Conservation (phyloP, 768 basidiomycete species). For the Serendipita sp. region DNA sequence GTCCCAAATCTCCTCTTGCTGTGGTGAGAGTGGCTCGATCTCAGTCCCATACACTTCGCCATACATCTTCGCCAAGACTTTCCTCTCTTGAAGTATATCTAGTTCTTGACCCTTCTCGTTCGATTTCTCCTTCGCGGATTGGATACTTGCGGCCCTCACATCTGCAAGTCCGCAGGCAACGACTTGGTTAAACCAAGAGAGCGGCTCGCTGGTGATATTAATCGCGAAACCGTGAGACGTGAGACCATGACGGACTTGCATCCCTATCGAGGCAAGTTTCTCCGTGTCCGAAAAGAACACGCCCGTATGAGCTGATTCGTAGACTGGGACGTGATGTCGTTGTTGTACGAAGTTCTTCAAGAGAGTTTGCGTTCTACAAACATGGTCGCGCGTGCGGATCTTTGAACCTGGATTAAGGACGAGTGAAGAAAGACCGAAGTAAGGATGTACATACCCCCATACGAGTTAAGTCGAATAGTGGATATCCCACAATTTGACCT, state of each 20-base stretch:
- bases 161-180: constrained; percentile 83
- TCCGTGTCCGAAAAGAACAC: constrained; percentile 67
- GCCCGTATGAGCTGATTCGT: constrained; percentile 70
- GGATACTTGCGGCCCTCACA: constrained; percentile 49
- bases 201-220: constrained; percentile 71
- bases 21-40: background rate
- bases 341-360: constrained; percentile 47
- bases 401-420: background rate
- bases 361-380: constrained; percentile 62
- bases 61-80: constrained; percentile 8
- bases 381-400: constrained; percentile 54
- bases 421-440: background rate
- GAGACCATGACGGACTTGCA: constrained; percentile 86
- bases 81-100: constrained; percentile 5
- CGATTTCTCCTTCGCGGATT: background rate
- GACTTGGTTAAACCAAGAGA: constrained; percentile 71
- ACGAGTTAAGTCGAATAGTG: constrained; percentile 75
- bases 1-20: constrained; percentile 6
- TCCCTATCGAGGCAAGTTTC: constrained; percentile 91
- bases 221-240: constrained; percentile 91
- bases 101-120: background rate
- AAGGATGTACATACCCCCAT: constrained; percentile 43
- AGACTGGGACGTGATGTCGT: constrained; percentile 38
- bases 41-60: constrained; percentile 6
- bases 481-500: constrained; percentile 93